Conservation (phyloP, 1,139 yeast species). For the Hyphopichia buzzinii region DNA sequence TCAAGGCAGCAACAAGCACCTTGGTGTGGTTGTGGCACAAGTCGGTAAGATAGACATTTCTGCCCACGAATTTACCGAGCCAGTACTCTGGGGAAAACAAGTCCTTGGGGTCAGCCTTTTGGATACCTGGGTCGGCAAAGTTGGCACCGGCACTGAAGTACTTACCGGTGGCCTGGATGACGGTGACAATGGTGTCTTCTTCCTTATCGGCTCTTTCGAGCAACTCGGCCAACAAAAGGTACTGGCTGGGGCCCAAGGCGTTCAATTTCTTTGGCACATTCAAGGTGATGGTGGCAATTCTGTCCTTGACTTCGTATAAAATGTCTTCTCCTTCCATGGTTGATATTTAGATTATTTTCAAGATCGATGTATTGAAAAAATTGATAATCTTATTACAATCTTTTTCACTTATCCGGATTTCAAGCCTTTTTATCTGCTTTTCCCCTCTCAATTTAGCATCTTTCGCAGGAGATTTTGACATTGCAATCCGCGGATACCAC, state of each 20-base stretch:
- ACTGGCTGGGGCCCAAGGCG: conserved; percentile 68
- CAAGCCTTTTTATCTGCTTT: not conserved
- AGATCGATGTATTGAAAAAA: no score
- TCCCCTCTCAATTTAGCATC: not conserved
- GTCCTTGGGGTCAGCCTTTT: conserved; percentile 20
- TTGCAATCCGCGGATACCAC: no score
- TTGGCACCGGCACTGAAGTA: conserved; percentile 89
- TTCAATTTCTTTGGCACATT: conserved; percentile 63
- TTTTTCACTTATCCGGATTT: not conserved
- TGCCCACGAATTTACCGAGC: conserved; percentile 60
- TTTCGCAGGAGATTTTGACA: no score
- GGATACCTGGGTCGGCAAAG: conserved; percentile 36
- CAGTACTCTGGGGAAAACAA: conserved; percentile 51
- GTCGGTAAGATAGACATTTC: conserved; percentile 69
- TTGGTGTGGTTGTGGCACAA: conserved; percentile 71
- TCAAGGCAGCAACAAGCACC: conserved; percentile 70
- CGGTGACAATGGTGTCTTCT: conserved; percentile 61
- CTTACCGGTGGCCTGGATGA: conserved; percentile 70
- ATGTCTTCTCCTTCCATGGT: conserved; percentile 29
- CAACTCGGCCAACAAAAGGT: conserved; percentile 57
- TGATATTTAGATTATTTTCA: no score
- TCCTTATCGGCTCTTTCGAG: conserved; percentile 68
- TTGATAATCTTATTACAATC: no score
- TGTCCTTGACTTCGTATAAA: conserved; percentile 52
- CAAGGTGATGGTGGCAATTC: conserved; percentile 64